Evolutionary conservation across 2,329 filamentous ascomycete species (phyloP).

Genomic region (Phaeosphaeriaceae sp.): DNA sequence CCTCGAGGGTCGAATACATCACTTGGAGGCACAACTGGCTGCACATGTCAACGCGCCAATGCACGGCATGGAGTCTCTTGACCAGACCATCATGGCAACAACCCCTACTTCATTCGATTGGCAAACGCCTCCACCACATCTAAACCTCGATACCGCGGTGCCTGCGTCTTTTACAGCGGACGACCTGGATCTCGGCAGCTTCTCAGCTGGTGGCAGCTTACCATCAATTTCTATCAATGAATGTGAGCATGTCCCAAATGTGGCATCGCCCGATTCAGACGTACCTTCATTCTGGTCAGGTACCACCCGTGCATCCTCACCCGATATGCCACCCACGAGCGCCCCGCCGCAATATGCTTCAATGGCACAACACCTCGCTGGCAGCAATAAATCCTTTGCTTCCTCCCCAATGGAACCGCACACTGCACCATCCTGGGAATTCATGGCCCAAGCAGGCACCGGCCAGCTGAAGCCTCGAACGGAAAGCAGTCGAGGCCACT

Average conservation of each 20-base stretch:
- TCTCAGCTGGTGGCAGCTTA: slow-evolving; percentile 36
- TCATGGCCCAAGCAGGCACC: slow-evolving; percentile 35
- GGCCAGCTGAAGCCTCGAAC: slow-evolving; percentile 30
- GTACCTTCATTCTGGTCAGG: slow-evolving; percentile 48
- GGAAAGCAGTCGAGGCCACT: slow-evolving; percentile 29
- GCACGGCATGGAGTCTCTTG: slow-evolving; percentile 45
- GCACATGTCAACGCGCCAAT: slow-evolving; percentile 45
- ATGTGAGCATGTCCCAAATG: slow-evolving; percentile 43
- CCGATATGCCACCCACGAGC: slow-evolving; percentile 40
- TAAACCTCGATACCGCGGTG: slow-evolving; percentile 38
- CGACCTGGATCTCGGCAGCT: slow-evolving; percentile 30
- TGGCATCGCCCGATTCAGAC: slow-evolving; percentile 41
- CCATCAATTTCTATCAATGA: slow-evolving; percentile 47
- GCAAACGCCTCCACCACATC: slow-evolving; percentile 33
- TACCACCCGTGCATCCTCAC: slow-evolving; percentile 45
- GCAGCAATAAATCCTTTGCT: slow-evolving; percentile 24
- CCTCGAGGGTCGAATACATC: slow-evolving; percentile 46
- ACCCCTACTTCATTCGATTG: slow-evolving; percentile 38
- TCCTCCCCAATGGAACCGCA: slow-evolving; percentile 38
- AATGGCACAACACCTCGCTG: slow-evolving; percentile 21
- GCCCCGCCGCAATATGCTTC: slow-evolving; percentile 29
- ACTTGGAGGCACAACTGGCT: slow-evolving; percentile 45
- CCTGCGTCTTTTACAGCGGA: slow-evolving; percentile 30
- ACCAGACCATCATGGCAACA: slow-evolving; percentile 34
- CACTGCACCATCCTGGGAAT: slow-evolving; percentile 44